A percentile compares a stretch with the other conserved stretches of the same genome.
Conservation (phyloP, 2,329 filamentous ascomycete genomes). For the Basipetospora chlamydospora region DNA sequence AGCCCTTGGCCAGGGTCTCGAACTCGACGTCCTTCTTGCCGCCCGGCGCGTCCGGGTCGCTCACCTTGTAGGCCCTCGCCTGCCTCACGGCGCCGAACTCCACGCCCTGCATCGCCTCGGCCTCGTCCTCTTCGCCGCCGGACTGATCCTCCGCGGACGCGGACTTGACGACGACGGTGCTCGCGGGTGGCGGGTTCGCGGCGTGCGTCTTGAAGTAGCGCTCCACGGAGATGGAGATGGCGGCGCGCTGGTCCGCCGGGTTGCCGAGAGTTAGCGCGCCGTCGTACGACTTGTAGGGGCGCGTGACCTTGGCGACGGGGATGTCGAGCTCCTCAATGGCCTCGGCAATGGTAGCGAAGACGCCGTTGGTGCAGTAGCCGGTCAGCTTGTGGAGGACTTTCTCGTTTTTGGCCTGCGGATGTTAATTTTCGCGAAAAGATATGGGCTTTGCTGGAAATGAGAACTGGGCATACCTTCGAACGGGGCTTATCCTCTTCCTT, state of each 20-base stretch:
- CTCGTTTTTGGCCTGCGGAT: conserved; percentile 48
- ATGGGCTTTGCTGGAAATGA: too few species aligned
- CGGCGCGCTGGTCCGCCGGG: conserved; percentile 54
- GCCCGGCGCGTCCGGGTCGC: conserved; percentile 58
- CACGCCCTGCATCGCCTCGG: conserved; percentile 32
- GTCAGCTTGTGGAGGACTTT: conserved; percentile 47
- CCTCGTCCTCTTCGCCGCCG: conserved; percentile 36
- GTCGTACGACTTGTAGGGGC: conserved; percentile 64
- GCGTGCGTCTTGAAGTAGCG: conserved; percentile 78
- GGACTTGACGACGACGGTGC: conserved; percentile 51
- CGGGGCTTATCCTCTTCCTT: conserved; percentile 77
- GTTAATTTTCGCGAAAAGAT: too few species aligned
- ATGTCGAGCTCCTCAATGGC: conserved; percentile 67
- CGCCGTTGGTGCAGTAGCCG: conserved; percentile 50
- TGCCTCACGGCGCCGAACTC: conserved; percentile 60
- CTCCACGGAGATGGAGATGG: conserved; percentile 73
- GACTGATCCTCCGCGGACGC: conserved; percentile 27
- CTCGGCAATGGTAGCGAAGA: conserved; percentile 73
- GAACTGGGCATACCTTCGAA: conserved; percentile 49
- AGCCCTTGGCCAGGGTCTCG: conserved; percentile 82
- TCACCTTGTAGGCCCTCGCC: conserved; percentile 66
- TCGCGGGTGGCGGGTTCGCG: conserved; percentile 61
- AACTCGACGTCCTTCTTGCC: conserved; percentile 70
- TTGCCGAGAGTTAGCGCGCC: conserved; percentile 71
- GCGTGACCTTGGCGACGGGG: conserved; percentile 62